Conservation (phyloP, 1,284 basidiomycete genomes). For the Athelia psychrophila region DNA sequence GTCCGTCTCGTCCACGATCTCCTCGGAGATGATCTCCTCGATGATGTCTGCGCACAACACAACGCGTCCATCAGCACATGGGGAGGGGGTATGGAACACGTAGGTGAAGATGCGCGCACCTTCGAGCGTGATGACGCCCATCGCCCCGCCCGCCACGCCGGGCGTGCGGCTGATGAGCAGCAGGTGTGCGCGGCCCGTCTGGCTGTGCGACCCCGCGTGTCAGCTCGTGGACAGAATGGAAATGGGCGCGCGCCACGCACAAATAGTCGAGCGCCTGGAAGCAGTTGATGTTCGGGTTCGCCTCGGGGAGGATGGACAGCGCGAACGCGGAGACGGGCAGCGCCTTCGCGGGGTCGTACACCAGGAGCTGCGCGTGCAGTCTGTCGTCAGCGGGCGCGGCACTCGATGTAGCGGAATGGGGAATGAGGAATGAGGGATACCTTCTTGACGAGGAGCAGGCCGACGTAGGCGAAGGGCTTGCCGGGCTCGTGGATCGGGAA, state of each 20-base stretch:
- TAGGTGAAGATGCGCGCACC: no score
- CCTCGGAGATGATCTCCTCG: conserved; percentile 80
- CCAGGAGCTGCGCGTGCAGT: conserved; percentile 68
- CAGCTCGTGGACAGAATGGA: not conserved
- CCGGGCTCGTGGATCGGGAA: conserved; percentile 88
- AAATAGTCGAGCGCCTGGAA: conserved; percentile 87
- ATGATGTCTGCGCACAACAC: not conserved
- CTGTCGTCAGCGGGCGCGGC: not conserved
- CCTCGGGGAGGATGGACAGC: conserved; percentile 89
- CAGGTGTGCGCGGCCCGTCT: conserved; percentile 81
- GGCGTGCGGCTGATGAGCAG: conserved; percentile 72
- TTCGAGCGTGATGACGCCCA: conserved; percentile 32
- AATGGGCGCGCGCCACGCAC: conserved; percentile 35
- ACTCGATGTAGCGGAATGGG: no score
- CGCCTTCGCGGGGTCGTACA: conserved; percentile 84
- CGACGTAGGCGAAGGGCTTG: conserved; percentile 77
- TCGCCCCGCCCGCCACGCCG: conserved; percentile 61
- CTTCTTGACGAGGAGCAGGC: conserved; percentile 87
- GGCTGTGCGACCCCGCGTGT: conserved; percentile 40
- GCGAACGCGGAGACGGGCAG: conserved; percentile 74
- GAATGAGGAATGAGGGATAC: conserved; percentile 21
- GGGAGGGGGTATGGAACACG: no score
- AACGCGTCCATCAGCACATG: not conserved
- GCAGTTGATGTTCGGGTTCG: conserved; percentile 81
- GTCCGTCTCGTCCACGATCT: conserved; percentile 98